Conservation (phyloP, 257 asterid genomes). For the Apocynum venetum region DNA sequence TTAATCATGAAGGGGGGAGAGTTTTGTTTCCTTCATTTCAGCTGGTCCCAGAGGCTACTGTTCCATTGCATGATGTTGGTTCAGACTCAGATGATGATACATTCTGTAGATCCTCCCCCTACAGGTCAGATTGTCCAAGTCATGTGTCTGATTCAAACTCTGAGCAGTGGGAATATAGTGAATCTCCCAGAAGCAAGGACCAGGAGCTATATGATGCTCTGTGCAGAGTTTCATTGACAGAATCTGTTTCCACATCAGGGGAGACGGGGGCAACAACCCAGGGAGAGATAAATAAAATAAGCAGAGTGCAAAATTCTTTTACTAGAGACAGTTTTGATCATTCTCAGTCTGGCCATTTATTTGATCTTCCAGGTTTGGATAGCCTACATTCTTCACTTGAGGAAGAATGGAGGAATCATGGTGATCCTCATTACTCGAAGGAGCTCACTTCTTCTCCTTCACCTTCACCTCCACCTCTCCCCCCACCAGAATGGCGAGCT, state of each 20-base stretch:
- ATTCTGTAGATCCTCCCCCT: constrained; percentile 80
- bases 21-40: constrained; percentile 86
- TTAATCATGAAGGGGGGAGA: constrained; percentile 35
- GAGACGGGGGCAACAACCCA: constrained; percentile 35
- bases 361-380: constrained; percentile 57
- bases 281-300: constrained; percentile 28
- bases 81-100: constrained; percentile 89
- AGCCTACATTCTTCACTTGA: constrained; percentile 36
- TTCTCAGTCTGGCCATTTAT: constrained; percentile 43
- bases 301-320: constrained; percentile 33
- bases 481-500: constrained; percentile 60
- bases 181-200: constrained; percentile 62
- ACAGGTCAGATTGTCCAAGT: constrained; percentile 64
- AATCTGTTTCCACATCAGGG: constrained; percentile 44
- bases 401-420: constrained; percentile 35
- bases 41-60: constrained; percentile 74
- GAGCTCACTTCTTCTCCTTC: neutral
- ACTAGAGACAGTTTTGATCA: constrained; percentile 35
- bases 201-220: constrained; percentile 60
- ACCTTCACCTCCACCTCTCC: constrained; percentile 60
- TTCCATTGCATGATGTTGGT: constrained; percentile 41
- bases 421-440: constrained; percentile 1
- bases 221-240: constrained; percentile 58
- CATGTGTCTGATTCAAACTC: constrained; percentile 70
- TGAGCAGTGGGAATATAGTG: constrained; percentile 80